These are phyloP conservation scores for Drosera spatulata DNA, from an alignment of 179 eudicot species.

Conservation along the genomic window DNA sequence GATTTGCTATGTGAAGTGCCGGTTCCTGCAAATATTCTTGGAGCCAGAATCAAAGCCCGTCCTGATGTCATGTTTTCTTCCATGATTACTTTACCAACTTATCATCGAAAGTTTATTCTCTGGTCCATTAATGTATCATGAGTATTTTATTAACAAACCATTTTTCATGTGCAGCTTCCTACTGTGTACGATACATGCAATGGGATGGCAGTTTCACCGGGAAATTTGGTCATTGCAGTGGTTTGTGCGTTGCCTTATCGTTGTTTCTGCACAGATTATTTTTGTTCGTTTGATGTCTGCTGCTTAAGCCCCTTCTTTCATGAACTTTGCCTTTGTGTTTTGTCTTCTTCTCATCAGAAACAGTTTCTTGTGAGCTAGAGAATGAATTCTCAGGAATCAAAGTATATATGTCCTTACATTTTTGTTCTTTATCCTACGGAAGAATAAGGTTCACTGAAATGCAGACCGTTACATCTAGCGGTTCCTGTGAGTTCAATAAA, in stretches of 20 bases:
- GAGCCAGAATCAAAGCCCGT: conserved; percentile 38
- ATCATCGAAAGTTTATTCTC: neutral
- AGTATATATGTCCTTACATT: no score
- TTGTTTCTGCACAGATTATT: no score
- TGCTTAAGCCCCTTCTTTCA: no score
- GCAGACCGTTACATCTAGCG: no score
- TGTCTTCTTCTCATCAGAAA: no score
- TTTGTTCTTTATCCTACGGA: no score
- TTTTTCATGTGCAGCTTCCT: conserved; percentile 50
- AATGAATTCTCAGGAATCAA: no score
- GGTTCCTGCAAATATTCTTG: conserved; percentile 54
- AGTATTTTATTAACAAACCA: neutral
- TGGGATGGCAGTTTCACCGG: conserved; percentile 85
- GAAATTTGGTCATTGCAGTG: conserved; percentile 80
- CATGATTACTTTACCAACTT: neutral
- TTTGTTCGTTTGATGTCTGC: no score
- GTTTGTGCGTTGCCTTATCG: conserved; percentile 23
- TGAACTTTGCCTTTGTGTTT: no score
- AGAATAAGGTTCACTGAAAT: no score
- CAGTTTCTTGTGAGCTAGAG: no score
- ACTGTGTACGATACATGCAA: conserved; percentile 62
- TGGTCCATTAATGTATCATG: neutral
- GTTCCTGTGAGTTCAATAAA: no score
- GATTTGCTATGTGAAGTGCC: conserved; percentile 42
- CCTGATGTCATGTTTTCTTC: conserved; percentile 35